Evolutionary conservation across 805 yeast species (phyloP).

Genomic region (Ogataea philodendri): DNA sequence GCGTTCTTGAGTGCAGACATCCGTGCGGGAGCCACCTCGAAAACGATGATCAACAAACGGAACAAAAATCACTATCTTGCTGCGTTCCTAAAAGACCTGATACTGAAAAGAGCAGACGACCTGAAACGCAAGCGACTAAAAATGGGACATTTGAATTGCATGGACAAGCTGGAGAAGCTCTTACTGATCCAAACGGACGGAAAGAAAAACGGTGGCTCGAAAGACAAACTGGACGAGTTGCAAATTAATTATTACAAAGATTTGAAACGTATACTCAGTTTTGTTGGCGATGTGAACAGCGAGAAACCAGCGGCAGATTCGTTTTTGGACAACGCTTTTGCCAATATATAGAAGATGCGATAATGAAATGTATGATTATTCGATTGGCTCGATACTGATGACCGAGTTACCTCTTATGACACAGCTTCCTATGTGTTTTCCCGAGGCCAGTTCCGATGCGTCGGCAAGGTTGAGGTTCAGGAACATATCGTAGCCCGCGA

Average conservation of each 20-base stretch:
- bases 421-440: constrained; percentile 30
- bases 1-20: constrained; percentile 25
- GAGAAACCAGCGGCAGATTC: constrained; percentile 6
- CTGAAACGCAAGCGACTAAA: constrained; percentile 19
- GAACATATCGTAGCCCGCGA: constrained; percentile 78
- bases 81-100: constrained; percentile 28
- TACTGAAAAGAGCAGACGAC: constrained; percentile 22
- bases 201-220: background rate
- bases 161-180: constrained; percentile 14
- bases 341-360: constrained; percentile 5
- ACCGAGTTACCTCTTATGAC: constrained; percentile 55
- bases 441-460: constrained; percentile 20
- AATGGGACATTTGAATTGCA: constrained; percentile 28
- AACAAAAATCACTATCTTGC: constrained; percentile 29
- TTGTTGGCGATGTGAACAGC: constrained; percentile 10
- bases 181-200: constrained; percentile 15
- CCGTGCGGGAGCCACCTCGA: constrained; percentile 26
- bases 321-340: constrained; percentile 10
- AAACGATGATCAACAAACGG: constrained; percentile 23
- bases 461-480: constrained; percentile 35
- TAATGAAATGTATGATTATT: background rate
- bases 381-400: constrained; percentile 46
- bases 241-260: constrained; percentile 22
- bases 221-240: constrained; percentile 18
- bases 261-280: constrained; percentile 14